phyloP scores from a whole-genome alignment of 148 eudicot species.

The Persicaria tinctoria region DNA sequence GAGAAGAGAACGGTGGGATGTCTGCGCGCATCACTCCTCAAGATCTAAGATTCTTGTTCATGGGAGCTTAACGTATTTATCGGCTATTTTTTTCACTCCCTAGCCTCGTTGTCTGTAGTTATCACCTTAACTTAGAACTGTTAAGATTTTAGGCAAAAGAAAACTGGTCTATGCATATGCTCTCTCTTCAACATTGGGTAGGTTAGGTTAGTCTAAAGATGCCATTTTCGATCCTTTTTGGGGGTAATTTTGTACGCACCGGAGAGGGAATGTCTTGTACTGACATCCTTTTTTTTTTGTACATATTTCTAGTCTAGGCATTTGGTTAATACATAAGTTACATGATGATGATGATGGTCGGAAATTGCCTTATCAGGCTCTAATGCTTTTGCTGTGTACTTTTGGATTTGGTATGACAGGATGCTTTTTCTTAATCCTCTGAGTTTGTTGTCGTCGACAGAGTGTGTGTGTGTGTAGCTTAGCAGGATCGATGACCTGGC shows the following conservation, averaged over 20 bases:
- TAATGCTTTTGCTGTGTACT: background rate
- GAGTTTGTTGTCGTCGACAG: background rate
- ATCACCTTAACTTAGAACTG: background rate
- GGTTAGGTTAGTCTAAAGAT: background rate
- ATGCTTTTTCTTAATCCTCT: no score
- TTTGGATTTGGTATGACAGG: no score
- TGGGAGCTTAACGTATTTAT: conserved; percentile 21
- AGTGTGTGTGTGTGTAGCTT: no score
- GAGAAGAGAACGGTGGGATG: conserved; percentile 80
- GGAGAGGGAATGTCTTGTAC: background rate
- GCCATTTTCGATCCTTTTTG: background rate
- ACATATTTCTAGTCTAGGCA: conserved; percentile 2
- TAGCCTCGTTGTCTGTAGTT: no score
- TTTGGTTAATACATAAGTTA: background rate
- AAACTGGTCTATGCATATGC: background rate
- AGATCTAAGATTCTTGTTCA: conserved; percentile 67
- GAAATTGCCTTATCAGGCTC: background rate
- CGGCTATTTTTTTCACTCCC: no score
- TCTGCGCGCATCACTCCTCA: conserved; percentile 61
- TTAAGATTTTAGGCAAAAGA: background rate
- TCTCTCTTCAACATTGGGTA: background rate
- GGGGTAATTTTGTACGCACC: conserved; percentile 5
- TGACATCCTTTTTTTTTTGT: background rate
- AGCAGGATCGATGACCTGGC: no score
- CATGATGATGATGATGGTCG: background rate